A percentile compares a stretch with the other conserved stretches of the same genome.
phyloP scores from a whole-genome alignment of 1,139 yeast genomes.

The Kodamaea plutei region DNA sequence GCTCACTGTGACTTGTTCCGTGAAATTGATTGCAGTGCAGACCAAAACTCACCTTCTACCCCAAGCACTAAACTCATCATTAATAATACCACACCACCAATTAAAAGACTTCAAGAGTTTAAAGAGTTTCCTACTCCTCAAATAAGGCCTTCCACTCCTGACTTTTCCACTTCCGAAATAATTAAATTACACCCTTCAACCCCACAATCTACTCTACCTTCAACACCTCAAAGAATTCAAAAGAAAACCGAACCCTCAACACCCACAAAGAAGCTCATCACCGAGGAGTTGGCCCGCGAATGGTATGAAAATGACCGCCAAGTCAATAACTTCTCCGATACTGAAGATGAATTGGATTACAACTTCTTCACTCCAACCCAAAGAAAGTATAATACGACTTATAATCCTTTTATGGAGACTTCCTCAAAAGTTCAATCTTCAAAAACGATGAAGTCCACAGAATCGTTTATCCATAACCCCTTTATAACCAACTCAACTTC shows the following conservation, averaged over 20 bases:
- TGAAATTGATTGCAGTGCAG: conserved; percentile 8
- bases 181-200: not conserved
- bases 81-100: too few species aligned
- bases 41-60: not conserved
- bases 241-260: conserved; percentile 7
- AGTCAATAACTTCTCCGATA: conserved; percentile 10
- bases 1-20: conserved; percentile 4
- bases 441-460: conserved; percentile 1
- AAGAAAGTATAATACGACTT: conserved; percentile 1
- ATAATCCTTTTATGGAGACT: conserved; percentile 15
- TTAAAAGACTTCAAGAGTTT: too few species aligned
- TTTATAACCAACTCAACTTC: conserved; percentile 6
- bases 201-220: not conserved
- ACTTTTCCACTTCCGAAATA: not conserved
- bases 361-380: conserved; percentile 3
- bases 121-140: too few species aligned
- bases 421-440: not conserved
- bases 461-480: conserved; percentile 9
- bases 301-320: conserved; percentile 10
- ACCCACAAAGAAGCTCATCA: conserved; percentile 9
- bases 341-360: conserved; percentile 10
- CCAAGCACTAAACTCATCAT: too few species aligned
- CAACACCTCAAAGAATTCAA: not conserved
- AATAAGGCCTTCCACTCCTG: not conserved
- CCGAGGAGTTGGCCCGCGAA: conserved; percentile 8